Base-by-base conservation (phyloP, 306 rosid genomes). In the Astragalus glycyphyllos region DNA sequence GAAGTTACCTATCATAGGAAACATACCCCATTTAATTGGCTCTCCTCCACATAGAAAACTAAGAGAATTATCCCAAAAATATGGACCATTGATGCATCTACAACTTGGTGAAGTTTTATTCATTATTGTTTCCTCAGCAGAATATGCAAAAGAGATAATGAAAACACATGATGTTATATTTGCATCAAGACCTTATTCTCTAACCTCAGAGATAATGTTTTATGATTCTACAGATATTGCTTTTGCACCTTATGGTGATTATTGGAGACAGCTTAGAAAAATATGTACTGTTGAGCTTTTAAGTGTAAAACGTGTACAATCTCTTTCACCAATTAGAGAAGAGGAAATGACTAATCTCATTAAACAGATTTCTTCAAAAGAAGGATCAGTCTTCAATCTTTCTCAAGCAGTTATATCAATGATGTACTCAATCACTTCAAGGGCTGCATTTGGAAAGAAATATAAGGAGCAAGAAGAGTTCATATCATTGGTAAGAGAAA, bases 1-100 rank as follows among this genome's bases (percentile, higher is more conserved):
- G 62, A 68, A 68, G 50, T 49, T 68, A 51, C 62, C 73, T 4
- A 68, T 68, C 12, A 31, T 74, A 54, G 79, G 79, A 42, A 64
- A 51, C 35, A 76, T 68, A 48, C 54, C 10, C 13, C 58, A 76
- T 37, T 55, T 67, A 37, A 2, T 68, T 40, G 58, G 47, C 5
- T 34, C 75, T 37, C 71, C 65, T 0, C 82, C 89, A 37, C 71
- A 84, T 48, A 60, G 54, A 23, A 32, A 61, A 34, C 50, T 78
- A 17, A 57, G 84, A 71, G 79, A 78, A 12, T 34, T 81, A 11
- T 54, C 84, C 40, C 48, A 50, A 14, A 58, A 26, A 58, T 72
- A 81, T 59, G 88, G 80, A 13, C 86, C 84, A 5, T 17, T 84
- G 15, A 84, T 79, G 80, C 69, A 84, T 31, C 65, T 79, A 6